A percentile compares a stretch with the other conserved stretches of the same genome.
phyloP scores from a whole-genome alignment of 2,329 filamentous ascomycete species.

The Cytospora leucostoma region DNA sequence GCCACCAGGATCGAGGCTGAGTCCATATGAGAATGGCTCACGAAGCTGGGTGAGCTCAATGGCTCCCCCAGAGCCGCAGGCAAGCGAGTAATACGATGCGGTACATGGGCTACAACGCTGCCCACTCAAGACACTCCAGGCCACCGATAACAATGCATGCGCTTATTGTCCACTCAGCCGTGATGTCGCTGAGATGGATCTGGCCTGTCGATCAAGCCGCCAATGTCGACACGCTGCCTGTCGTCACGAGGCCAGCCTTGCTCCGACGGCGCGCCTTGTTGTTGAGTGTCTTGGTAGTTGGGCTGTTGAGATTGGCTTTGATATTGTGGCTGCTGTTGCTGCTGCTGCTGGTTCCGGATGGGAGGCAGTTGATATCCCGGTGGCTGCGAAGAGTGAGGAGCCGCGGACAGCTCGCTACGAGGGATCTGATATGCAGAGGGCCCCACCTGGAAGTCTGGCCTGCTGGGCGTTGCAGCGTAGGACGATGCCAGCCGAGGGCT shows the following conservation, averaged over 20 bases:
- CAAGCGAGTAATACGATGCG: background rate
- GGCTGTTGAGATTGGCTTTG: conserved; percentile 40
- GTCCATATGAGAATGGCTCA: background rate
- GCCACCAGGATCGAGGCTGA: background rate
- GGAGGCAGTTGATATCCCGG: conserved; percentile 50
- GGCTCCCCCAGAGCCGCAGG: background rate
- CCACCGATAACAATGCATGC: background rate
- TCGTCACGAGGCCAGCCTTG: conserved; percentile 48
- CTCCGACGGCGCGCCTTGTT: conserved; percentile 19
- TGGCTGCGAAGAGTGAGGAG: conserved; percentile 37
- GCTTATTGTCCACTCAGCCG: conserved; percentile 11
- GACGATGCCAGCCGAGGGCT: conserved; percentile 46
- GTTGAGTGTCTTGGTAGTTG: conserved; percentile 34
- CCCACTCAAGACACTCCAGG: background rate
- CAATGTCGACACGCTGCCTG: conserved; percentile 60
- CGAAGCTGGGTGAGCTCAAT: background rate
- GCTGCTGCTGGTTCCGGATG: conserved; percentile 43
- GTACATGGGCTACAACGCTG: conserved; percentile 2
- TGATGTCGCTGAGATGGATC: conserved; percentile 40
- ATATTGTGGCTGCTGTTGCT: conserved; percentile 40
- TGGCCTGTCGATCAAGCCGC: conserved; percentile 61
- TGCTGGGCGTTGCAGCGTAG: conserved; percentile 49
- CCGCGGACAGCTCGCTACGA: conserved; percentile 50
- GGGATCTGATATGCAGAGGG: conserved; percentile 55
- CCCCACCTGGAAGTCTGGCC: conserved; percentile 46